Evolutionary conservation across 2,329 filamentous ascomycete species (phyloP).

Genomic region (Epichloe gansuensis): DNA sequence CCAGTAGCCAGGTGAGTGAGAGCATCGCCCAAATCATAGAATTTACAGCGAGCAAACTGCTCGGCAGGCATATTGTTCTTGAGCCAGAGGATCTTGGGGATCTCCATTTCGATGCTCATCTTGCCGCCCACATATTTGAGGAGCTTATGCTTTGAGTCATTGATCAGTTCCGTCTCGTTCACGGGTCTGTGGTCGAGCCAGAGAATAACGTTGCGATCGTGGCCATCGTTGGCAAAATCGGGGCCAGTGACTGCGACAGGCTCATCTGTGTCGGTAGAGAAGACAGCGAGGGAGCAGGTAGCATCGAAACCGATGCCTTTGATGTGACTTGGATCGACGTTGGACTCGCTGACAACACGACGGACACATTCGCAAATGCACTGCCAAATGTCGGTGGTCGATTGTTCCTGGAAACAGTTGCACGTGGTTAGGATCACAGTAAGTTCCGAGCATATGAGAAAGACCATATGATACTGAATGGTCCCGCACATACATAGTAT

Average conservation of each 20-base stretch:
- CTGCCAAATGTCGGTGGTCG: conserved; percentile 90
- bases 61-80: conserved; percentile 97
- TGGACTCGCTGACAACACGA: conserved; percentile 68
- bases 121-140: conserved; percentile 92
- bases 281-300: conserved; percentile 93
- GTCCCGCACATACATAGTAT: conserved; percentile 46
- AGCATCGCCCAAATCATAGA: conserved; percentile 89
- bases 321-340: conserved; percentile 62
- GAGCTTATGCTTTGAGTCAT: conserved; percentile 81
- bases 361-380: conserved; percentile 87
- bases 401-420: conserved; percentile 61
- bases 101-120: conserved; percentile 99
- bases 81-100: conserved; percentile 95
- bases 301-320: conserved; percentile 94
- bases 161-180: conserved; percentile 85
- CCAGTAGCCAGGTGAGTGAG: conserved; percentile 91
- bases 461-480: neutral
- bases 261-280: conserved; percentile 78
- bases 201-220: conserved; percentile 88
- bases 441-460: neutral
- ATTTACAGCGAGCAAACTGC: conserved; percentile 85
- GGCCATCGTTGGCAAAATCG: conserved; percentile 60
- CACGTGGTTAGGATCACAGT: neutral
- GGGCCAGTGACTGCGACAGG: conserved; percentile 85
- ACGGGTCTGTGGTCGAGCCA: conserved; percentile 95